Percentiles rank a stretch among this genome's conserved stretches.
These are phyloP conservation scores for Aeschynomene evenia DNA, from an alignment of 306 rosid species.

Conservation along the genomic window DNA sequence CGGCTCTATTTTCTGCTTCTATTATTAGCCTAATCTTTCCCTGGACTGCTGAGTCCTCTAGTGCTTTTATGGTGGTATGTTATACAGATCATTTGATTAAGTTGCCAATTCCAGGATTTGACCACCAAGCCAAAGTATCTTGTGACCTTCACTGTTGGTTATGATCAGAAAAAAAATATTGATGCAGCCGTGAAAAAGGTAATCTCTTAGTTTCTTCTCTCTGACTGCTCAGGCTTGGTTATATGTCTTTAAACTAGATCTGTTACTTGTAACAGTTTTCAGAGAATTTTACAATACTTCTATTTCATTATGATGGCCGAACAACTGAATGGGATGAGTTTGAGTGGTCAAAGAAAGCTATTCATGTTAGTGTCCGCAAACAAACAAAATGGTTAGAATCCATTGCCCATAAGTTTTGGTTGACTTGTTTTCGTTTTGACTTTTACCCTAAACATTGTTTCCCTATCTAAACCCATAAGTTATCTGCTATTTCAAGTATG, in stretches of 20 bases:
- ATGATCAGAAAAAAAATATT: constrained; percentile 69
- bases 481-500: constrained; percentile 21
- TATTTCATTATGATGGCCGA: constrained; percentile 96
- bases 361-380: constrained; percentile 85
- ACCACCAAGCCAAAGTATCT: constrained; percentile 78
- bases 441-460: constrained; percentile 14
- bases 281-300: constrained; percentile 76
- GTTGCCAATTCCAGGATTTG: constrained; percentile 73
- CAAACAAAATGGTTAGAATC: constrained; percentile 87
- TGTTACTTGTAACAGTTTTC: constrained; percentile 73
- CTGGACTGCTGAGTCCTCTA: constrained; percentile 7
- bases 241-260: constrained; percentile 35
- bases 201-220: constrained; percentile 21
- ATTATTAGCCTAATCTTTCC: constrained; percentile 12
- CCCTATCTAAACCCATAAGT: background rate
- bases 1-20: constrained; percentile 26
- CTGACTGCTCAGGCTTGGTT: background rate
- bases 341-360: constrained; percentile 92
- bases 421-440: background rate
- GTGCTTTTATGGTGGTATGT: constrained; percentile 12
- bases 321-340: constrained; percentile 95
- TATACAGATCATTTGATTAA: constrained; percentile 35
- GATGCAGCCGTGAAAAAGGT: constrained; percentile 96
- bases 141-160: constrained; percentile 94
- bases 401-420: background rate